phyloP scores from a whole-genome alignment of 192 early-diverging fungal species.

The Lobosporangium transversale region DNA sequence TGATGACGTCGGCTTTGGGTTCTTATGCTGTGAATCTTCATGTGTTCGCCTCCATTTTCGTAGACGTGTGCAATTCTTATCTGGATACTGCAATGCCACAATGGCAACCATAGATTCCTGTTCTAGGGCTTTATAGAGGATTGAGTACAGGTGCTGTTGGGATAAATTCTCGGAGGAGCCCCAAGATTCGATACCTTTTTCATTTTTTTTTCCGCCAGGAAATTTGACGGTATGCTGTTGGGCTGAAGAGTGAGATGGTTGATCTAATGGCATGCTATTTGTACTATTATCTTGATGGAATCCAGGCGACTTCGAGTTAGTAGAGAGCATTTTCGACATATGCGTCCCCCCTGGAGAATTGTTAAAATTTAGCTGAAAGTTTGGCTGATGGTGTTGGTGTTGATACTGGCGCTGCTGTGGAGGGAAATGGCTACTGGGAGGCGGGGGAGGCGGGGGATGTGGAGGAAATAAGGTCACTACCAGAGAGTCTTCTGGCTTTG shows the following conservation, averaged over 20 bases:
- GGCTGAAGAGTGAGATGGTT: not conserved
- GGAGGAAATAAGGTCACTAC: constrained; percentile 17
- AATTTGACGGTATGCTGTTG: not conserved
- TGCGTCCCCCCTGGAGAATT: constrained; percentile 10
- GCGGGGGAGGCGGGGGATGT: not conserved
- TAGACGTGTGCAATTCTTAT: constrained; percentile 26
- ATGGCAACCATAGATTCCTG: constrained; percentile 38
- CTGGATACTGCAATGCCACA: constrained; percentile 44
- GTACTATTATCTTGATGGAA: constrained; percentile 6
- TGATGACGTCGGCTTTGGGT: not conserved
- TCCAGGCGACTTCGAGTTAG: constrained; percentile 6
- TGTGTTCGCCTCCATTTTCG: constrained; percentile 35
- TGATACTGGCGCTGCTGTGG: constrained; percentile 2
- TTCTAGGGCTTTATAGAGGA: constrained; percentile 26
- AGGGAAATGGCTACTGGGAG: not conserved
- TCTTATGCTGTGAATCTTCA: constrained; percentile 13
- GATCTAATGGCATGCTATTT: constrained; percentile 1
- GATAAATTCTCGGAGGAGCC: constrained; percentile 8
- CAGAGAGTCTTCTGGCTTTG: constrained; percentile 21
- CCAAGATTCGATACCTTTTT: constrained; percentile 2
- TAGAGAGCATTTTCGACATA: constrained; percentile 28
- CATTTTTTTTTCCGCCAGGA: constrained; percentile 6
- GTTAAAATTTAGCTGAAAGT: constrained; percentile 10
- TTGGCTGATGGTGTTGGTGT: constrained; percentile 15
- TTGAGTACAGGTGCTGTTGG: constrained; percentile 24